A percentile compares a stretch with the other conserved stretches of the same genome.
phyloP scores from a whole-genome alignment of 2,329 filamentous ascomycete genomes.

The Zymoseptoria crescenta region DNA sequence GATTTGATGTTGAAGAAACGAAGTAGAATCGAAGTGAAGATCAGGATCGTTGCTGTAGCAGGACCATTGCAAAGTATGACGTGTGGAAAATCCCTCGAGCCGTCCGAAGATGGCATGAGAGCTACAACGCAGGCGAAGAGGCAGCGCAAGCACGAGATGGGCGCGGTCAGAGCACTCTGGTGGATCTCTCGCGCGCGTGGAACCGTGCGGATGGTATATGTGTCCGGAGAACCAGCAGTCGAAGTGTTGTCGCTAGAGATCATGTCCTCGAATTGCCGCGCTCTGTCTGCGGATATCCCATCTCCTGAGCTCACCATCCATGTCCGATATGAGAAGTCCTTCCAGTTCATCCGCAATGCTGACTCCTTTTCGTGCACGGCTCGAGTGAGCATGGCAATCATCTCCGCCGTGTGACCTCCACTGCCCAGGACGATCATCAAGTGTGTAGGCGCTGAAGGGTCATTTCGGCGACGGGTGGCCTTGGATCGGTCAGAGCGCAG shows the following conservation, averaged over 20 bases:
- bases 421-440: constrained; percentile 80
- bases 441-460: constrained; percentile 42
- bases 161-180: constrained; percentile 67
- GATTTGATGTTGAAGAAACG: constrained; percentile 42
- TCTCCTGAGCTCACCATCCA: constrained; percentile 79
- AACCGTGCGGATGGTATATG: constrained; percentile 59
- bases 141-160: constrained; percentile 58
- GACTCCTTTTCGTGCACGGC: constrained; percentile 37
- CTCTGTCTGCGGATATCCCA: constrained; percentile 56
- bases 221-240: constrained; percentile 28
- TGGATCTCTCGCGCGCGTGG: constrained; percentile 74
- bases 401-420: constrained; percentile 90
- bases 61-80: constrained; percentile 82
- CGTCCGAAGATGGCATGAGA: constrained; percentile 31
- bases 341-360: constrained; percentile 32
- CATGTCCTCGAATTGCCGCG: constrained; percentile 54
- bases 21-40: constrained; percentile 50
- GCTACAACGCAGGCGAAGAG: constrained; percentile 55
- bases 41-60: constrained; percentile 73
- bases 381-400: constrained; percentile 72
- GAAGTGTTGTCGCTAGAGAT: not conserved
- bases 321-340: constrained; percentile 55
- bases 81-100: constrained; percentile 50
- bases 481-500: constrained; percentile 29
- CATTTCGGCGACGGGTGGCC: constrained; percentile 20